Evolutionary conservation across 331 rosid genomes (phyloP).

Genomic region (Arachis monticola): DNA sequence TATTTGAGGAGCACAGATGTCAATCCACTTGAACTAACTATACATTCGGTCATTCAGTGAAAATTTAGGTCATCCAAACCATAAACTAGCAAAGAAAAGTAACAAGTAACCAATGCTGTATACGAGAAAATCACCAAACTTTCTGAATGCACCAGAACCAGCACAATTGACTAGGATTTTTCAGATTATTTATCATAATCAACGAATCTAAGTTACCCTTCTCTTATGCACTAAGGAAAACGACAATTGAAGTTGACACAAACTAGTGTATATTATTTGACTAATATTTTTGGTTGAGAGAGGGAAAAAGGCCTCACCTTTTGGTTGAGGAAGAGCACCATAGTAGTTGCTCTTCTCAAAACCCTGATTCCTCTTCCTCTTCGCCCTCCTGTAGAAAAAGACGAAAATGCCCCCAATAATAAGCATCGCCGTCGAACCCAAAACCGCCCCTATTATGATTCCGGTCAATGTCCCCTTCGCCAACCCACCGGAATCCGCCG

Average conservation of each 20-base stretch:
- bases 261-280: neutral
- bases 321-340: constrained; percentile 34
- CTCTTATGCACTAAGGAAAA: neutral
- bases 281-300: too few relatives aligned
- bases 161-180: constrained; percentile 11
- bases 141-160: neutral
- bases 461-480: constrained; percentile 37
- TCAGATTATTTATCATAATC: neutral
- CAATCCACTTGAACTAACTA: neutral
- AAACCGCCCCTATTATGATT: constrained; percentile 48
- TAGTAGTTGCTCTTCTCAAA: neutral
- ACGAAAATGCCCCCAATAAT: constrained; percentile 45
- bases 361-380: neutral
- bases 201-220: neutral
- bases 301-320: constrained; percentile 36
- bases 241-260: neutral
- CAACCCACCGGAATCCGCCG: neutral
- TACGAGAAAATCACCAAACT: constrained; percentile 11
- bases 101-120: neutral
- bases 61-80: neutral
- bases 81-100: too few relatives aligned
- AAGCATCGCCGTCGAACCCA: constrained; percentile 56
- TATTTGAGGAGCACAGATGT: neutral
- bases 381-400: constrained; percentile 38
- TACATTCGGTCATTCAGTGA: neutral